These are phyloP conservation scores for Solanum hybrid DNA, from an alignment of 305 asterid genomes.

Conservation along the genomic window DNA sequence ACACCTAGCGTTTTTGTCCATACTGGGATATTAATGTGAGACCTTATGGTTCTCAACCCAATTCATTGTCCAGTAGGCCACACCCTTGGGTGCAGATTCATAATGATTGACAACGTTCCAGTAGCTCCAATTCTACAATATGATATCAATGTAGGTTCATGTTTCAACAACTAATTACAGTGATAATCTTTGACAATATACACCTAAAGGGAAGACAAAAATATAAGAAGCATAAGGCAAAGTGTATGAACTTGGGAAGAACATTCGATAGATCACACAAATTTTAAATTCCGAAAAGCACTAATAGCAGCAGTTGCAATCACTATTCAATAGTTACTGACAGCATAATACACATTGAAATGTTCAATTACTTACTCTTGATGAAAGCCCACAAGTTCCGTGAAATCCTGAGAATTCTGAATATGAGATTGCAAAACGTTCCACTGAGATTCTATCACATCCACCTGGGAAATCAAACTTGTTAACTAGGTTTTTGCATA, in stretches of 20 bases:
- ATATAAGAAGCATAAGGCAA: background rate
- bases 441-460: constrained; percentile 98
- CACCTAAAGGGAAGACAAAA: background rate
- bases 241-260: background rate
- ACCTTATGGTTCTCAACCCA: background rate
- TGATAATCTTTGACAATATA: background rate
- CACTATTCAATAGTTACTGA: background rate
- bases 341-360: background rate
- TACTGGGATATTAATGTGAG: background rate
- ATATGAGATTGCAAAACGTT: constrained; percentile 84
- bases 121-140: background rate
- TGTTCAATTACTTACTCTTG: constrained; percentile 66
- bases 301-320: background rate
- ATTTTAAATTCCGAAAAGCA: background rate
- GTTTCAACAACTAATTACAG: background rate
- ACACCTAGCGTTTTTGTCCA: background rate
- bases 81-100: background rate
- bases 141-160: background rate
- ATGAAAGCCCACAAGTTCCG: constrained; percentile 90
- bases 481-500: background rate
- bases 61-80: background rate
- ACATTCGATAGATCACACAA: background rate
- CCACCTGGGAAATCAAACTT: constrained; percentile 55
- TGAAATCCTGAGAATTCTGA: constrained; percentile 86
- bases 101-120: background rate